Conservation (phyloP, 306 rosid species). For the Glycine latifolia region DNA sequence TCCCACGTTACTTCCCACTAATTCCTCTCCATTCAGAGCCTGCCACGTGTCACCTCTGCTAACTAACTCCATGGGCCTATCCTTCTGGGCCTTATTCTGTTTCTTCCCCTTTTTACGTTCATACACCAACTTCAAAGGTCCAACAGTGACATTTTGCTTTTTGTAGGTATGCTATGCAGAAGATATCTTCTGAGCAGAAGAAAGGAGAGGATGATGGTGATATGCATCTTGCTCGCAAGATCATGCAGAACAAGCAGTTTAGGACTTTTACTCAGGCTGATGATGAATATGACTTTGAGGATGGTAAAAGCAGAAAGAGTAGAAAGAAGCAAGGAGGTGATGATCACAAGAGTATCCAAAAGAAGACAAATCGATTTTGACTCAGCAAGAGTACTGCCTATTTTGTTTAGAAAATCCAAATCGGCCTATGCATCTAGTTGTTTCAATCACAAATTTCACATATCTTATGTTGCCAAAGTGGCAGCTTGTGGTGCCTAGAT, state of each 20-base stretch:
- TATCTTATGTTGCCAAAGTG: slow-evolving; percentile 85
- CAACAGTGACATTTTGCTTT: slow-evolving; percentile 37
- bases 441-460: slow-evolving; percentile 78
- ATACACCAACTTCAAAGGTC: no score
- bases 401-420: slow-evolving; percentile 50
- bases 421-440: slow-evolving; percentile 81
- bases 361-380: no score
- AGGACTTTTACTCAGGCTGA: slow-evolving; percentile 43
- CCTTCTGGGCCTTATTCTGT: no score
- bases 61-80: no score
- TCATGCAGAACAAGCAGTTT: slow-evolving; percentile 78
- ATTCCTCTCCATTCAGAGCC: no score
- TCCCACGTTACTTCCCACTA: no score
- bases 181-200: slow-evolving; percentile 56
- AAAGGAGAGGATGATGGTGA: slow-evolving; percentile 83
- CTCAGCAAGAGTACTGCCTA: no score
- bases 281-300: slow-evolving; percentile 73
- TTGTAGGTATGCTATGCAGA: slow-evolving; percentile 62
- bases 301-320: slow-evolving; percentile 65
- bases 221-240: slow-evolving; percentile 81
- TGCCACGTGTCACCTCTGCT: no score
- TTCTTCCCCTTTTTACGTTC: no score
- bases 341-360: slow-evolving; percentile 49
- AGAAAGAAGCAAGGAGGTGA: slow-evolving; percentile 68
- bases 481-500: background rate